Base-by-base conservation (phyloP, 495 filamentous ascomycete species). In the Monascus purpureus region DNA sequence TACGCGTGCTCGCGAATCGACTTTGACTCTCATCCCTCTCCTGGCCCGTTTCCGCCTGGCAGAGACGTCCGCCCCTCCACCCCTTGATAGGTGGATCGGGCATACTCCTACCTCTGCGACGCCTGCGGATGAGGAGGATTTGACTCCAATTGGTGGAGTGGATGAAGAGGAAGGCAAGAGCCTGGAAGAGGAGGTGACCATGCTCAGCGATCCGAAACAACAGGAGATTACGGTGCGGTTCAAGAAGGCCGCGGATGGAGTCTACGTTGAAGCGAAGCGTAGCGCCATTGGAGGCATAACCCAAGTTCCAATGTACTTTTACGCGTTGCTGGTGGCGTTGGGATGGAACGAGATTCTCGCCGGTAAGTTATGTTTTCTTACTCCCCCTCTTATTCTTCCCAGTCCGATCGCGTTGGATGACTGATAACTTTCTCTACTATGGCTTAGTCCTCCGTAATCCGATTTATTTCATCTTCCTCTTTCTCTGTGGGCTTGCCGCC, bases 301-400 rank as follows among this genome's bases (percentile, higher is more conserved):
- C 2, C 86, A 96, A 57, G 80, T 96, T 35, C 90, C 90, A 13
- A 49, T 93, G 33, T 96, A 93, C 53, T 94, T 96, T 51, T 97
- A 93, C 41, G 88, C 72, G 13, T 45, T 95, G 30, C 57, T 97
- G 32, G 57, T 97, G 36, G 83, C 83, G 17, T 63, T 97, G 25
- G 90, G 90, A 15, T 96, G 90, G 90, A 97, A 97, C 53, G 90
- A 97, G 57, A 83, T 96, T 37, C 49, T 87, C 40, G 80, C 84
- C 47, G 82, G 85, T 92, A 67, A 65, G 81, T 53, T 31, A 18
- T 37, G 33, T 19, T 35, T 11, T 27, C 20, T 37, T 28, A 23
- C 13, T 39, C 13, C 22, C 28, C 4, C 13, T 14, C 32, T 23
- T 7, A n/a, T n/a, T n/a, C n/a, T n/a, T n/a, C n/a, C n/a, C n/a